Evolutionary conservation across 768 basidiomycete genomes (phyloP), one percentile per base, ranked within the genome.

Genomic region (Mrakia blollopis): DNA sequence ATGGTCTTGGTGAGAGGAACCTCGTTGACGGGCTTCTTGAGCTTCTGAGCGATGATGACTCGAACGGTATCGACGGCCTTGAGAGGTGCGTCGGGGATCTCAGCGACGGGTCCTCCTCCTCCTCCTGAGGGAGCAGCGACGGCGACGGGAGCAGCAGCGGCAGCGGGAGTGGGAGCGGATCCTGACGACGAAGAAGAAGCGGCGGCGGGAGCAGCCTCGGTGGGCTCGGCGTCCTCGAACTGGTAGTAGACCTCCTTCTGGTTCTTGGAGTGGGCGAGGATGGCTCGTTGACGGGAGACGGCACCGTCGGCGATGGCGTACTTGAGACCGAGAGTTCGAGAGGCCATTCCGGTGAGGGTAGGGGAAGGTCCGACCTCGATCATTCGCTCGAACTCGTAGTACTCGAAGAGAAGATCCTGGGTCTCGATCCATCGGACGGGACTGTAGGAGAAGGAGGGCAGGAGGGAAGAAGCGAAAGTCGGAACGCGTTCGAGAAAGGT

Each of bases 401-500:
- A 84, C 14, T 87, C 88, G 86, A 99, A 99, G 75, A 99, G 88
- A 35, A 92, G 88, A 81, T 99, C 97, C 83, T 99, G 97, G 0
- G 96, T 99, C 86, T 98, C 92, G 81, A 99, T 99, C 97, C 97
- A 99, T 70, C 95, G 91, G 28, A 99, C 96, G 10, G 97, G 77
- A 32, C 76, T 77, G 57, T 0, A 9, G 7, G 35, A 68, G 23
- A 30, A 23, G 41, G 39, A 54, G 41, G 35, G 47, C 32, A n/a
- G 32, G 32, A 35, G 11, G 35, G 70, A 44, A 14, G 47, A 7
- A 50, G 18, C 18, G 16, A 50, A n/a, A 23, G 52, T 35, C 54
- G 44, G 73, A n/a, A 57, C 28, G 28, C 28, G 57, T n/a, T 50
- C 57, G n/a, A 44, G 7, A 44, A 44, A 44, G 11, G n/a, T 14